Evolutionary conservation across 495 filamentous ascomycete genomes (phyloP).

Genomic region (Rusavskia elegans): DNA sequence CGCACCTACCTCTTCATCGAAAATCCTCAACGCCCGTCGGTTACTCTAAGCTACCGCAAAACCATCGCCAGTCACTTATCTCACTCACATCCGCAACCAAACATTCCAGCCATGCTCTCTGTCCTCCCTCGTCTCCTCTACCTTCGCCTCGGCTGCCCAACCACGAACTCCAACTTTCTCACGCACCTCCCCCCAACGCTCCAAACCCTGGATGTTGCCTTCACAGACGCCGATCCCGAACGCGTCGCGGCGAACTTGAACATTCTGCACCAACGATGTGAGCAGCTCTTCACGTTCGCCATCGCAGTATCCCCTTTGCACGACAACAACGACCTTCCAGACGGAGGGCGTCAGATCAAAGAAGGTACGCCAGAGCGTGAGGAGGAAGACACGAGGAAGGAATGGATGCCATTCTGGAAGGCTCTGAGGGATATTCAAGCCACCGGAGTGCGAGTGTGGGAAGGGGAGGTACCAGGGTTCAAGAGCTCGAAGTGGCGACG

Average conservation of each 20-base stretch:
- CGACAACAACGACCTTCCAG: conserved; percentile 2
- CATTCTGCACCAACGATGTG: conserved; percentile 5
- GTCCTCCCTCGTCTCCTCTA: conserved; percentile 9
- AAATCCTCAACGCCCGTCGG: conserved; percentile 1
- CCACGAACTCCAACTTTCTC: conserved; percentile 8
- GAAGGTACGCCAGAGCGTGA: not conserved
- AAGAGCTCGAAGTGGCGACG: not conserved
- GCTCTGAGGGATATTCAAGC: conserved; percentile 6
- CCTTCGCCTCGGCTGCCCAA: conserved; percentile 9
- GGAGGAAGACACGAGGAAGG: not conserved
- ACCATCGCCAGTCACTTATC: not conserved
- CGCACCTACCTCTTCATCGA: conserved; percentile 8
- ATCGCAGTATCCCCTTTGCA: conserved; percentile 11
- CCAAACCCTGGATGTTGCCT: conserved; percentile 9
- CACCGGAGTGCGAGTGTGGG: conserved; percentile 7
- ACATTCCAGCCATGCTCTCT: conserved; percentile 3
- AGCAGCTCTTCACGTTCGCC: conserved; percentile 10
- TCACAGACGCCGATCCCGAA: conserved; percentile 8
- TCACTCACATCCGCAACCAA: not conserved
- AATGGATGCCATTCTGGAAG: conserved; percentile 10
- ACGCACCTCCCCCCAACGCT: conserved; percentile 3
- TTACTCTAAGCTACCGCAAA: conserved; percentile 1
- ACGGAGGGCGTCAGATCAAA: not conserved
- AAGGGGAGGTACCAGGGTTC: conserved; percentile 10
- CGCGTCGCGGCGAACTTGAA: conserved; percentile 3